Evolutionary conservation across 768 basidiomycete genomes (phyloP).

Genomic region (Rhizopogon vesiculosus): DNA sequence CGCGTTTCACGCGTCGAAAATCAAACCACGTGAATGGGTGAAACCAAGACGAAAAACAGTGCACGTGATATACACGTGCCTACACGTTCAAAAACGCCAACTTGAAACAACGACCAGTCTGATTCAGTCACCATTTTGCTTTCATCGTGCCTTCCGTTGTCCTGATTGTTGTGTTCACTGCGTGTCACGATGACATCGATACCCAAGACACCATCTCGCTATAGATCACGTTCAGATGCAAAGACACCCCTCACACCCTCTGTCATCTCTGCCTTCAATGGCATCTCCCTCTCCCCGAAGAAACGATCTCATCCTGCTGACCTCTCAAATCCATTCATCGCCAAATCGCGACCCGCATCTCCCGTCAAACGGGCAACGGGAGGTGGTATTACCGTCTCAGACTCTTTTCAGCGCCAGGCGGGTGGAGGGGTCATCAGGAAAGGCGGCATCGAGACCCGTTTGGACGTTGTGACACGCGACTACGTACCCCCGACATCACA

Average conservation of each 20-base stretch:
- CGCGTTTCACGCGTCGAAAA: neutral
- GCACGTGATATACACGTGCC: constrained; percentile 16
- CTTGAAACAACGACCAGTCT: neutral
- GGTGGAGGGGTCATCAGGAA: constrained; percentile 64
- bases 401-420: constrained; percentile 57
- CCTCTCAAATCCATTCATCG: constrained; percentile 60
- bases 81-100: constrained; percentile 4
- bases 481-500: constrained; percentile 54
- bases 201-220: constrained; percentile 44
- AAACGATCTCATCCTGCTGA: constrained; percentile 37
- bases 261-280: constrained; percentile 34
- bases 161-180: neutral
- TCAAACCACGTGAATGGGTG: neutral
- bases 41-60: neutral
- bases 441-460: constrained; percentile 71
- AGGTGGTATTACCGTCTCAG: constrained; percentile 43
- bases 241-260: constrained; percentile 47
- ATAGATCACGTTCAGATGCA: constrained; percentile 44
- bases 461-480: constrained; percentile 74
- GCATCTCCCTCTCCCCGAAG: constrained; percentile 29
- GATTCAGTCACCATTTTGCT: neutral
- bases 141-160: neutral
- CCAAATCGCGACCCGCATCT: constrained; percentile 51
- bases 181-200: constrained; percentile 13
- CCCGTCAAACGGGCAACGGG: constrained; percentile 60